Evolutionary conservation across 495 filamentous ascomycete genomes (phyloP), one percentile per base, ranked within the genome.

Genomic region (Neurospora sp.): DNA sequence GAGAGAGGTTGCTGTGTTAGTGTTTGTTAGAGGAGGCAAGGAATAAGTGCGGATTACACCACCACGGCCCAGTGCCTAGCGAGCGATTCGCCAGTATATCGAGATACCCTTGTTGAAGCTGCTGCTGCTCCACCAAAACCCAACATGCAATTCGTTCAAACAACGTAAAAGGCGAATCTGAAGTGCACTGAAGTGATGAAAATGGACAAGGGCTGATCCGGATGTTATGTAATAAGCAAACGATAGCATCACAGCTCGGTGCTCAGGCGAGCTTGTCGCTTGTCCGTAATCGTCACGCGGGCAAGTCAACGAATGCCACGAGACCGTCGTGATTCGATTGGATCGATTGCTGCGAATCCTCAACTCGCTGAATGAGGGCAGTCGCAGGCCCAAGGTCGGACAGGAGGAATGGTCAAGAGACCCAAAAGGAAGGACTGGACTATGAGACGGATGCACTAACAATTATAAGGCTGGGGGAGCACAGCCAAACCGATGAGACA

Each of bases 301-400:
- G 73, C 75, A 74, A 77, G 75, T 77, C 48, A 73, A 74, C 71
- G 74, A 70, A 65, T 77, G 76, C 76, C 79, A 80, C 79, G 79
- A 79, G 78, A 74, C 73, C 73, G 59, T 69, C 69, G 73, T 73
- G 42, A 59, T 72, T 75, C 70, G 72, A 71, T 69, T 73, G 39
- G 71, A 70, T 69, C 70, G 74, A 73, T 69, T 70, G 76, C 71
- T 61, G 53, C 12, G 14, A 61, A 61, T 35, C 27, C 3, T 35
- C 53, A 12, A 53, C 22, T 39, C 10, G 31, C 68, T 40, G 53
- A 65, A 65, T 35, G 53, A 65, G 53, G 53, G 53, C 53, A 65
- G 53, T 35, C 27, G 27, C 53, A 65, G 27, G 1, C 53, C 53
- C 27, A 37, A 35, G 53, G 53, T 65, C 27, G 53, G 53, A 65